A percentile compares a stretch with the other conserved stretches of the same genome.
Evolutionary conservation across 2,329 filamentous ascomycete species (phyloP).

Genomic region (Phoma sp.): DNA sequence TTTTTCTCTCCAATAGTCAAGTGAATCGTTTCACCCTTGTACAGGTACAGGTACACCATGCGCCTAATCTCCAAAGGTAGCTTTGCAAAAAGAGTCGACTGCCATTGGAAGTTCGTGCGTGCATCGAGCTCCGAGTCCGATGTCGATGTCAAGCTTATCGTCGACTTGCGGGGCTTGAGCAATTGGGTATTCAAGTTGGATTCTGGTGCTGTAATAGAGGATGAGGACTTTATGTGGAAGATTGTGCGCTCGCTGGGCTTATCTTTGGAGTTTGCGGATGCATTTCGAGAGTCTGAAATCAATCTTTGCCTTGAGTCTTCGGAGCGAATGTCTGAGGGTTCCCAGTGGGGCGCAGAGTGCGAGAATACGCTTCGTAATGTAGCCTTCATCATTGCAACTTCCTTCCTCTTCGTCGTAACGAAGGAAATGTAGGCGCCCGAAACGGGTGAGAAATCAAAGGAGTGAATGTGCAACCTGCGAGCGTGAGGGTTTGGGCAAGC

Average conservation of each 20-base stretch:
- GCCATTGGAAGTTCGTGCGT: conserved; percentile 36
- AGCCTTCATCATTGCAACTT: conserved; percentile 3
- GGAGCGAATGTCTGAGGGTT: conserved; percentile 15
- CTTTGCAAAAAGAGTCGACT: conserved; percentile 38
- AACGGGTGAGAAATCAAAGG: not conserved
- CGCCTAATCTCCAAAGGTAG: conserved; percentile 41
- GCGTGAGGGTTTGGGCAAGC: conserved; percentile 1
- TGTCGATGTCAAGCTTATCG: conserved; percentile 26
- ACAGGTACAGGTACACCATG: conserved; percentile 42
- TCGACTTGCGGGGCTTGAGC: conserved; percentile 30
- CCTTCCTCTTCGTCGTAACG: too few species aligned
- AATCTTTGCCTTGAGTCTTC: conserved; percentile 7
- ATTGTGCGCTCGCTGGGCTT: conserved; percentile 7
- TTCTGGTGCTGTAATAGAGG: not conserved
- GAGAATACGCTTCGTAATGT: conserved; percentile 12
- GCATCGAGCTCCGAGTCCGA: conserved; percentile 33
- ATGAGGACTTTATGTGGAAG: conserved; percentile 8
- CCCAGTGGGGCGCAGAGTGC: conserved; percentile 12
- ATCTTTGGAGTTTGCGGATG: not conserved
- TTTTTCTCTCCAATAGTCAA: conserved; percentile 39
- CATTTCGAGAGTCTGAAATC: conserved; percentile 3
- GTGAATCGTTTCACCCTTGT: conserved; percentile 39
- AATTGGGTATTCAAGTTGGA: conserved; percentile 19
- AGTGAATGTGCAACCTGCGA: not conserved
- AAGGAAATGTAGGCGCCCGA: not conserved